phyloP scores from a whole-genome alignment of 2,329 filamentous ascomycete genomes.

The Fusarium pseudocircinatum region DNA sequence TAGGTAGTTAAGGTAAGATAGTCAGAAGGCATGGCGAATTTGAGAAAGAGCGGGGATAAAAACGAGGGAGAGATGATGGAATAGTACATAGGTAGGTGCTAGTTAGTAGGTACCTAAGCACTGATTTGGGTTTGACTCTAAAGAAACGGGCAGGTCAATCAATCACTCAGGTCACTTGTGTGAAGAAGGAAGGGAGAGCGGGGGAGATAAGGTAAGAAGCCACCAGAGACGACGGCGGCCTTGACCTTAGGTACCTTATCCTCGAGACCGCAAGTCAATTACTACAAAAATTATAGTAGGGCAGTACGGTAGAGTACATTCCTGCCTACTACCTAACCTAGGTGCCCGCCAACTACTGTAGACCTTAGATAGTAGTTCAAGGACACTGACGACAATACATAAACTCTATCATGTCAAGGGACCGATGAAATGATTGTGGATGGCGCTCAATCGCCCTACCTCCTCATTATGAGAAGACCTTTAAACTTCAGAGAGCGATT shows the following conservation, averaged over 20 bases:
- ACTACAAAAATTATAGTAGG: constrained; percentile 4
- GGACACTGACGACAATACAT: constrained; percentile 1
- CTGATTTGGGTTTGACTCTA: constrained; percentile 7
- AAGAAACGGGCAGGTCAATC: constrained; percentile 11
- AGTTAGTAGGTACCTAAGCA: neutral
- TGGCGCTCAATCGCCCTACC: constrained; percentile 14
- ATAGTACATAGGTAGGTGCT: neutral
- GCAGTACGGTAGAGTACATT: constrained; percentile 3
- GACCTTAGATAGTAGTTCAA: neutral
- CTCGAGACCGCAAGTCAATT: constrained; percentile 7
- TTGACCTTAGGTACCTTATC: neutral
- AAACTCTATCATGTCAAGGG: constrained; percentile 30
- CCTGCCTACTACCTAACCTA: no score
- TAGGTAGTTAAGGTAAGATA: neutral
- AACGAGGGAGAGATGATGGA: neutral
- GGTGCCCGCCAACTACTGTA: neutral
- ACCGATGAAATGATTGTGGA: constrained; percentile 18
- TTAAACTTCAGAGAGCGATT: neutral
- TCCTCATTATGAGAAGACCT: neutral
- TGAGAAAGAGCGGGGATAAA: constrained; percentile 2
- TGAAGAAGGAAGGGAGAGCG: constrained; percentile 22
- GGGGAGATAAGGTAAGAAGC: constrained; percentile 33
- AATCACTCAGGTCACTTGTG: neutral
- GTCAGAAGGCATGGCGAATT: neutral
- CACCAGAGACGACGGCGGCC: neutral